Evolutionary conservation across 78 protist genomes (phyloP).

Genomic region (slime mould (Dictyostelium discoideum)): dicty_2.7 NC_007088.5:5563001-5563500

Average conservation of each 20-base stretch:
- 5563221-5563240: no score
- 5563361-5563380: not conserved
- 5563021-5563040: not conserved
- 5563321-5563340: not conserved
- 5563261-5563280: not conserved
- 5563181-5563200: not conserved
- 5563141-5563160: not conserved
- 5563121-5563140: not conserved
- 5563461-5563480: not conserved
- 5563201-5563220: not conserved
- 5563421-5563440: not conserved
- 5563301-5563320: not conserved
- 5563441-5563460: not conserved
- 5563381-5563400: not conserved
- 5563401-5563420: not conserved
- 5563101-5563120: not conserved
- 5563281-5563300: not conserved
- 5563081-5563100: constrained; percentile 11
- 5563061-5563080: not conserved
- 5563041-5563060: not conserved
- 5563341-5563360: not conserved
- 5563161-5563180: not conserved
- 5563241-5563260: not conserved
- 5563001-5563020: no score
- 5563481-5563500: not conserved